Base-by-base conservation (phyloP, 1,284 basidiomycete species). In the Sparassis latifolia region DNA sequence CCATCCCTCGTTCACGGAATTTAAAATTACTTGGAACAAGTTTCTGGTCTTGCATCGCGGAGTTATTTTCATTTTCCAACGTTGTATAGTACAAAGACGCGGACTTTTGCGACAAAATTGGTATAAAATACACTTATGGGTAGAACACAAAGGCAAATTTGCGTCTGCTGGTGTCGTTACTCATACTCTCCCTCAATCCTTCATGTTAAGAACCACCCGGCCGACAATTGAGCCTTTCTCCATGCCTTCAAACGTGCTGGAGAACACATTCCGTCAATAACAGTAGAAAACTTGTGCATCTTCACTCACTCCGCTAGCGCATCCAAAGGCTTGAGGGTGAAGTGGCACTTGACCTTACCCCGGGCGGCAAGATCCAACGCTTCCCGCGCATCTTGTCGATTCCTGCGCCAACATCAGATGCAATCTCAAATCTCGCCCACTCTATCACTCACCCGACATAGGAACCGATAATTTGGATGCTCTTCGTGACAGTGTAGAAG, bases 401-500 rank as follows among this genome's bases (percentile, higher is more conserved):
- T 86, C 58, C 63, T 62, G 41, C n/a, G 10, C 7, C 20, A 20
- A 20, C 20, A 20, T 20, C 20, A 20, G 20, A 20, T 20, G 20
- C 20, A 20, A 20, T 20, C 20, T 20, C 20, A 20, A 20, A 20
- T 20, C 20, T 20, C 20, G 20, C 20, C 20, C 20, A 20, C 20
- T 20, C 20, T 20, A 20, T 20, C 2, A 53, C 60, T 35, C 41
- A 62, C 58, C 77, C 89, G 47, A 92, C 86, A 62, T 90, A 91
- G 3, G 82, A 85, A 4, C 87, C 87, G 47, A 82, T 71, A 61
- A 91, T 82, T 51, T 72, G 77, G 56, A 87, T 82, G 59, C 72
- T 77, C 70, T 85, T 83, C 65, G 80, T 75, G 44, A 89, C 87
- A 2, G 82, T 86, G 70, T 79, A 89, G 76, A 92, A 92, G 59